Conservation (phyloP, 495 filamentous ascomycete species). For the Hyaloscypha hepaticicola region DNA sequence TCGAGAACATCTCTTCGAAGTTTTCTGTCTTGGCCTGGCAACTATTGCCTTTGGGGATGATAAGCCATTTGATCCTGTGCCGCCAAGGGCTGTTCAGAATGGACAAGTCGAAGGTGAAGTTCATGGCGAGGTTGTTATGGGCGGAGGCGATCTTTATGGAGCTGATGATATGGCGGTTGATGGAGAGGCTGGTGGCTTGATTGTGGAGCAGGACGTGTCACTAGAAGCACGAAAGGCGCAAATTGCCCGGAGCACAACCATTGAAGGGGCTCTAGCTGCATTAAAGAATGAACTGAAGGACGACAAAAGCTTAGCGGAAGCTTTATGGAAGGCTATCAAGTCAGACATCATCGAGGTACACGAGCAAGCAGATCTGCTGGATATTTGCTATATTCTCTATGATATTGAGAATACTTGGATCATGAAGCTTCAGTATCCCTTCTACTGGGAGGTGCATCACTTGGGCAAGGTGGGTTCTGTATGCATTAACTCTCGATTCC, state of each 20-base stretch:
- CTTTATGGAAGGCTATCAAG: slow-evolving; percentile 76
- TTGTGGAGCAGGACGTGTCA: slow-evolving; percentile 68
- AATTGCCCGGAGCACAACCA: slow-evolving; percentile 69
- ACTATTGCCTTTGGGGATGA: slow-evolving; percentile 74
- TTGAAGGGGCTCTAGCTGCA: slow-evolving; percentile 71
- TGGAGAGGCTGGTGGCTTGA: slow-evolving; percentile 57
- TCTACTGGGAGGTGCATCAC: slow-evolving; percentile 66
- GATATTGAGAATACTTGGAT: slow-evolving; percentile 60
- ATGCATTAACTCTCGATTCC: slow-evolving; percentile 6
- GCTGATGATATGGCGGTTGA: slow-evolving; percentile 32
- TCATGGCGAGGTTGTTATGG: slow-evolving; percentile 1
- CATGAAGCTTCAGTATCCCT: slow-evolving; percentile 65
- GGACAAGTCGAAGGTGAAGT: neutral
- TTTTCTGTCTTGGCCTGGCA: slow-evolving; percentile 72
- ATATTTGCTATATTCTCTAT: slow-evolving; percentile 74
- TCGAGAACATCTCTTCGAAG: slow-evolving; percentile 62
- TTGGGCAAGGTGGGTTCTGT: slow-evolving; percentile 52
- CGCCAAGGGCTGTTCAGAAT: slow-evolving; percentile 19
- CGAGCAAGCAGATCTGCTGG: slow-evolving; percentile 76
- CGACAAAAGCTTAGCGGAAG: slow-evolving; percentile 60
- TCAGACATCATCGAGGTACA: slow-evolving; percentile 61
- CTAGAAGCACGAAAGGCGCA: slow-evolving; percentile 61
- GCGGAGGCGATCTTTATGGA: slow-evolving; percentile 29
- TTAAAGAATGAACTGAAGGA: slow-evolving; percentile 68
- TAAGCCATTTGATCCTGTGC: slow-evolving; percentile 32